phyloP scores from a whole-genome alignment of 306 rosid genomes.

The Dryas drummondii region DNA sequence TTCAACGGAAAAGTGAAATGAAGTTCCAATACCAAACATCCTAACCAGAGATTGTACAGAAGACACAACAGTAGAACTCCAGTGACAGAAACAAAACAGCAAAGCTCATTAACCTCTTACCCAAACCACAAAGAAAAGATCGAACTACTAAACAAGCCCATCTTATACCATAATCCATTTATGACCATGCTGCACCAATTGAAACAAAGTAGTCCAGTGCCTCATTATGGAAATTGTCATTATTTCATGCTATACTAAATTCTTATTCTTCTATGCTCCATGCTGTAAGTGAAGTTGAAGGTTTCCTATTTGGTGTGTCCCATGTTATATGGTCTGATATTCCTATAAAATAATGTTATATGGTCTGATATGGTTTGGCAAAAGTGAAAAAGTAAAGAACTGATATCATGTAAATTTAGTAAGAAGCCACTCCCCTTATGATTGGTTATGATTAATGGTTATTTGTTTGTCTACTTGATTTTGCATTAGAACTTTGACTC shows the following conservation, averaged over 20 bases:
- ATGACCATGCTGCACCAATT: background rate
- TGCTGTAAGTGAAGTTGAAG: background rate
- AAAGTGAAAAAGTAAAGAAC: background rate
- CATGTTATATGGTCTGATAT: background rate
- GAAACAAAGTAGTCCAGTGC: background rate
- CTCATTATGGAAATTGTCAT: background rate
- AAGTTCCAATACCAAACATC: background rate
- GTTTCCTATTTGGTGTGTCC: background rate
- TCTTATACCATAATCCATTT: background rate
- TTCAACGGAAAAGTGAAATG: background rate
- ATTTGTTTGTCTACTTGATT: background rate
- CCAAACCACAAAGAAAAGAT: background rate
- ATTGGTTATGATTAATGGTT: background rate
- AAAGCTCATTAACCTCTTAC: background rate
- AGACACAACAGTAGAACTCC: background rate
- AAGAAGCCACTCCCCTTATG: background rate
- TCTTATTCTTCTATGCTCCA: background rate
- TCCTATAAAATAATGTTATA: background rate
- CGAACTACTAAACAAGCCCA: conserved; percentile 3
- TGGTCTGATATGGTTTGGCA: background rate
- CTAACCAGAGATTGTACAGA: background rate
- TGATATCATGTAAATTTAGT: background rate
- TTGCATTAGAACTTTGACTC: background rate
- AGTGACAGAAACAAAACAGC: background rate
- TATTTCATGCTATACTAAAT: background rate